Evolutionary conservation across 2,329 filamentous ascomycete species (phyloP), one percentile per base, ranked within the genome.

Genomic region (Colletotrichum aenigma): DNA sequence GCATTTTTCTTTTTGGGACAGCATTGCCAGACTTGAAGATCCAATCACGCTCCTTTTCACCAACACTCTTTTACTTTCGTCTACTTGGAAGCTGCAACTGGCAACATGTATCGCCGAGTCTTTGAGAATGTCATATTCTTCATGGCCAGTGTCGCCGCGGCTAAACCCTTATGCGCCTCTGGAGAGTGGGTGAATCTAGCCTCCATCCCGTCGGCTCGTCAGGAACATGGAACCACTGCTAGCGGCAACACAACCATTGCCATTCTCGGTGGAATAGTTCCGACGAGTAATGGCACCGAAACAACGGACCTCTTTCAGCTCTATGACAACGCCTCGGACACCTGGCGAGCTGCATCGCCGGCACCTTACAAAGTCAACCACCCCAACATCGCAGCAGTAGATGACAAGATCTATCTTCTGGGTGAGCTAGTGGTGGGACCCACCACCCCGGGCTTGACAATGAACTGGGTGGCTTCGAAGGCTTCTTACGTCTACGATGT

Each of bases 311-410:
- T 58, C 4, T 58, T 28, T 15, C 80, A 85, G 55, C 78, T 78
- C 1, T 86, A 82, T 66, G 79, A 86, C 61, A 76, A 78, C 0
- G 21, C 24, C 21, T 79, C 73, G 2, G 76, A 84, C n/a, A 76
- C 32, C 3, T 85, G 84, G 84, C 66, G 66, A n/a, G 18, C 66
- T 3, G 80, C 76, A 2, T 77, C 83, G 0, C 78, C 81, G 6
- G 70, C 82, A 0, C 85, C 85, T 0, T 58, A 80, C 0, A 60
- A 78, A 7, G 75, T 84, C 4, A 86, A 85, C 64, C 85, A 87
- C 68, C 79, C 81, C 61, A 87, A 87, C 66, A 82, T 80, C 24
- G 85, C 82, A 8, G 82, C 78, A 0, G 79, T 84, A 4, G 74
- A 83, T 58, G 81, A 81, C 60, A 84, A 84, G 69, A 79, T 87